Conservation (phyloP, 2,329 filamentous ascomycete species). For the Tolypocladium ovalisporum region DNA sequence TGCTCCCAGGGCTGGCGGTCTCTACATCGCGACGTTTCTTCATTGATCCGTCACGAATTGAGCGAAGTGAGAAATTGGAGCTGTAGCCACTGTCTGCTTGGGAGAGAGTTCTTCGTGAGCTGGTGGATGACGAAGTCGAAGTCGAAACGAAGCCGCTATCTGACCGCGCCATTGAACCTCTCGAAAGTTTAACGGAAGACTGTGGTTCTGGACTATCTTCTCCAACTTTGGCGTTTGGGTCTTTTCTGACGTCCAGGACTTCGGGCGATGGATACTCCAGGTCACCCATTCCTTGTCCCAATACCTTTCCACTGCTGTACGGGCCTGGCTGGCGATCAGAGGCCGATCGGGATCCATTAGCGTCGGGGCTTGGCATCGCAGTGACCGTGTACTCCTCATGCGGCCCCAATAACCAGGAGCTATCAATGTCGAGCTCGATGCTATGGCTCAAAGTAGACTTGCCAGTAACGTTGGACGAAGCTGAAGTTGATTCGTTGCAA, state of each 20-base stretch:
- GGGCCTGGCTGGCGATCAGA: neutral
- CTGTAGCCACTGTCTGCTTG: conserved; percentile 53
- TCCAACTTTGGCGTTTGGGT: conserved; percentile 31
- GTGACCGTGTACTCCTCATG: neutral
- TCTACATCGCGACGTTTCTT: conserved; percentile 10
- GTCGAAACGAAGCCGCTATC: conserved; percentile 41
- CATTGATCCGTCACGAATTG: conserved; percentile 29
- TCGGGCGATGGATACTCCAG: conserved; percentile 18
- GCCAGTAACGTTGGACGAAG: neutral
- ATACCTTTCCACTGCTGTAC: too few species aligned
- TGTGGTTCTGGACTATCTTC: conserved; percentile 1
- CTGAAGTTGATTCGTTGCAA: too few species aligned
- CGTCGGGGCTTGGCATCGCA: too few species aligned
- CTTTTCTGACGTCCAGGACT: conserved; percentile 28
- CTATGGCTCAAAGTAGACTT: neutral
- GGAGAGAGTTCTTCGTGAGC: conserved; percentile 32
- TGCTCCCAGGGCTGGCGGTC: neutral
- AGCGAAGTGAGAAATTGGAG: conserved; percentile 47
- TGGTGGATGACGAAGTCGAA: conserved; percentile 32
- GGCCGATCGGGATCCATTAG: neutral
- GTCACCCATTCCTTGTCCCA: neutral
- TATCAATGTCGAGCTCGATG: neutral
- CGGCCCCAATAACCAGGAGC: neutral
- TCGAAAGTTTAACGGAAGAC: conserved; percentile 1
- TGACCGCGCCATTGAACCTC: conserved; percentile 14